A percentile compares a stretch with the other conserved stretches of the same genome.
These are phyloP conservation scores for Flaveria ramosissima DNA, from an alignment of 129 eudicot genomes.

Conservation along the genomic window DNA sequence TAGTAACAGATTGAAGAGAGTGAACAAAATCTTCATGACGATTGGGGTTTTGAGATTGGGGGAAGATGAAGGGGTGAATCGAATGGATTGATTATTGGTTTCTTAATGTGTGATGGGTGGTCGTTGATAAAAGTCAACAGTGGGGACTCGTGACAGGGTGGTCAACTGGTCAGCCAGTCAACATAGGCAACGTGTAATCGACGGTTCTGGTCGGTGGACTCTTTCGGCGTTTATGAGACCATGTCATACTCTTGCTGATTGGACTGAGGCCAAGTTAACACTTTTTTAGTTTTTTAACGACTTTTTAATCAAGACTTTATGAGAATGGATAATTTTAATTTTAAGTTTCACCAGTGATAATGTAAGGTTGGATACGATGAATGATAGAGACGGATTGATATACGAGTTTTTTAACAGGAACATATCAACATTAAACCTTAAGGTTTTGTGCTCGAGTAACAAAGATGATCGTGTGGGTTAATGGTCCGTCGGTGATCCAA, in stretches of 20 bases:
- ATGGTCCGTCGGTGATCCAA: too few relatives aligned
- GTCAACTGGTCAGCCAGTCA: conserved; percentile 25
- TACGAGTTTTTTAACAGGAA: too few relatives aligned
- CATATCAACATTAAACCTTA: too few relatives aligned
- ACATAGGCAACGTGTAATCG: conserved; percentile 35
- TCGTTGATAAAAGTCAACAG: conserved; percentile 9
- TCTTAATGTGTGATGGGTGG: not conserved
- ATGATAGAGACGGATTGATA: too few relatives aligned
- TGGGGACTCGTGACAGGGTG: not conserved
- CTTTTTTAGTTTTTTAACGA: too few relatives aligned
- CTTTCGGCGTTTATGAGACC: conserved; percentile 19
- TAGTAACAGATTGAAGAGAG: conserved; percentile 26
- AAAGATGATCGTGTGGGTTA: too few relatives aligned
- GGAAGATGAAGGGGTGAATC: not conserved
- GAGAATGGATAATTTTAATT: too few relatives aligned
- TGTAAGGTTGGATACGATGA: too few relatives aligned
- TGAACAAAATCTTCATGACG: not conserved
- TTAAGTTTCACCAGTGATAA: too few relatives aligned
- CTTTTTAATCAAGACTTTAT: too few relatives aligned
- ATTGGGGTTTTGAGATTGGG: not conserved
- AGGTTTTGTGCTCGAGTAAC: too few relatives aligned
- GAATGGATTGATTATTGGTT: not conserved
- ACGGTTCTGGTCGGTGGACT: conserved; percentile 34
- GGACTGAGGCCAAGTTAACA: too few relatives aligned
- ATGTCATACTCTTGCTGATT: not conserved